phyloP scores from a whole-genome alignment of 495 filamentous ascomycete species.

The Aspergillus sclerotioniger region DNA sequence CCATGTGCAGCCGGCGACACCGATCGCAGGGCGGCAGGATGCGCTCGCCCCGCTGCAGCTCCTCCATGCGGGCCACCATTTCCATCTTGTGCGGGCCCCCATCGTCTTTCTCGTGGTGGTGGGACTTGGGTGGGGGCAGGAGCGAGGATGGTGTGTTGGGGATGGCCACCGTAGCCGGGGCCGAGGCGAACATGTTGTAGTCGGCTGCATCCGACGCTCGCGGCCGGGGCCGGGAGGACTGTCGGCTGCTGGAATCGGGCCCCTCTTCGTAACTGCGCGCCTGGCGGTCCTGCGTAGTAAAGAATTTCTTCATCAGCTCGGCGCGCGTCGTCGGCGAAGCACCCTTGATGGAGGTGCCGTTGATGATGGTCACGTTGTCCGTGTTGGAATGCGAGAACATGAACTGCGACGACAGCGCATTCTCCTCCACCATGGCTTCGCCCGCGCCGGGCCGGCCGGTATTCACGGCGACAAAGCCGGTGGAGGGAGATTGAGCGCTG shows the following conservation, averaged over 20 bases:
- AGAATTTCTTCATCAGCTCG: slow-evolving; percentile 57
- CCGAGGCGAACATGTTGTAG: slow-evolving; percentile 37
- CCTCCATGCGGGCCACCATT: slow-evolving; percentile 74
- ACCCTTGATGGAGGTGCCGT: slow-evolving; percentile 49
- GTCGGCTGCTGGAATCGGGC: slow-evolving; percentile 25
- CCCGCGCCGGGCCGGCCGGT: slow-evolving; percentile 31
- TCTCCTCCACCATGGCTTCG: slow-evolving; percentile 34
- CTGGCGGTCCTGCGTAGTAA: slow-evolving; percentile 53
- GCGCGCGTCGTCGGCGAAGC: slow-evolving; percentile 52
- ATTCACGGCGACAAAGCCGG: slow-evolving; percentile 62
- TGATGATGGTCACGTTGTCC: slow-evolving; percentile 49
- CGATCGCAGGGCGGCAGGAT: slow-evolving; percentile 80
- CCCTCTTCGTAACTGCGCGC: slow-evolving; percentile 37
- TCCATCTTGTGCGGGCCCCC: slow-evolving; percentile 61
- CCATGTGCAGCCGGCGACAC: slow-evolving; percentile 74
- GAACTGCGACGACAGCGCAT: slow-evolving; percentile 36
- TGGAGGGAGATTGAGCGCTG: slow-evolving; percentile 41
- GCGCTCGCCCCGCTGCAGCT: slow-evolving; percentile 65
- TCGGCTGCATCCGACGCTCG: slow-evolving; percentile 39
- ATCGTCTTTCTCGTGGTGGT: slow-evolving; percentile 54
- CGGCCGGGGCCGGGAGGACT: slow-evolving; percentile 32
- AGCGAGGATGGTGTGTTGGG: slow-evolving; percentile 51
- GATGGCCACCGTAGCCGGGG: slow-evolving; percentile 48
- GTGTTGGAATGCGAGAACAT: slow-evolving; percentile 45
- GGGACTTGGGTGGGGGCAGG: slow-evolving; percentile 49